phyloP scores from a whole-genome alignment of 306 rosid genomes.

The Castanea crenata region DNA sequence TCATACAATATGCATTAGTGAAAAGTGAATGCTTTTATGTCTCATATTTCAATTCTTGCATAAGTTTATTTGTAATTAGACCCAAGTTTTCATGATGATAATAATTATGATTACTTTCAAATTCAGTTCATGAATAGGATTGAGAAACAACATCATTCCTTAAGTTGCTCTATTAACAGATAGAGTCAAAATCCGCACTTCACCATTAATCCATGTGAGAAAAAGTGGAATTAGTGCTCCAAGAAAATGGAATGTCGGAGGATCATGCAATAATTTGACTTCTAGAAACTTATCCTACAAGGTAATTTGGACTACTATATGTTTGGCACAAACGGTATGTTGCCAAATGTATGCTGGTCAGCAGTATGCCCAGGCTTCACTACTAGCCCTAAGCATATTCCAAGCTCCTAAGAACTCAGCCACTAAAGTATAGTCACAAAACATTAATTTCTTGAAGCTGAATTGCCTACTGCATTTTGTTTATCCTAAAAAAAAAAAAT shows the following conservation, averaged over 20 bases:
- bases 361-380: constrained; percentile 4
- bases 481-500: constrained; percentile 7
- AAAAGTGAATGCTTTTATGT: not conserved
- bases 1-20: constrained; percentile 23
- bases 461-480: constrained; percentile 1
- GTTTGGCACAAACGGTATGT: not conserved
- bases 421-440: not conserved
- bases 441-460: not conserved
- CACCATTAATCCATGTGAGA: not conserved
- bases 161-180: not conserved
- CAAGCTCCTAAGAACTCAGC: not conserved
- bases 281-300: constrained; percentile 14
- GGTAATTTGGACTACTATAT: not conserved
- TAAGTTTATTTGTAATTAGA: not conserved
- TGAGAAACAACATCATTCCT: not conserved
- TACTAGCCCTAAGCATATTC: not conserved
- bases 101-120: not conserved
- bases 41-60: not conserved
- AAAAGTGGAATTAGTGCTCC: not conserved
- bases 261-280: not conserved
- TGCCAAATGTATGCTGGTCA: constrained; percentile 12
- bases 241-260: not conserved
- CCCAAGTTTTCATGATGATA: not conserved
- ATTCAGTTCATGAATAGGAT: not conserved
- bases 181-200: not conserved